Evolutionary conservation across 2,329 filamentous ascomycete species (phyloP).

Genomic region (Chaetomiaceae sp.): DNA sequence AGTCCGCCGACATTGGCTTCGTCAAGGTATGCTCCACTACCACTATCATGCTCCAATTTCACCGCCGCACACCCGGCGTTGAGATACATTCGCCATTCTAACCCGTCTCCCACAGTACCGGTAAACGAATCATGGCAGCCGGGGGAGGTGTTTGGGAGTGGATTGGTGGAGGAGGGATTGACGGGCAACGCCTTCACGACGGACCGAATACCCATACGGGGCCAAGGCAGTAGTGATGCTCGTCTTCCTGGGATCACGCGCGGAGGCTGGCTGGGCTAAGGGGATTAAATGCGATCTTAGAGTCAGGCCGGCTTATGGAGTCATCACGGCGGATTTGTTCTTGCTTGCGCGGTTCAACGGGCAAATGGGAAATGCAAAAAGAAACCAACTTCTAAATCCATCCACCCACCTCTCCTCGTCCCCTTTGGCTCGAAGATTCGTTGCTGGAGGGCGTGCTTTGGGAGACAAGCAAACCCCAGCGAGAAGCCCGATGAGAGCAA

Average conservation of each 20-base stretch:
- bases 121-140: slow-evolving; percentile 15
- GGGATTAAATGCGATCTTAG: slow-evolving; percentile 1
- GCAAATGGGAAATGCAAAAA: slow-evolving; percentile 10
- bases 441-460: too few relatives aligned
- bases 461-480: too few relatives aligned
- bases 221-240: background rate
- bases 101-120: slow-evolving; percentile 18
- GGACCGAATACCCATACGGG: background rate
- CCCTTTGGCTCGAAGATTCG: background rate
- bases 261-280: background rate
- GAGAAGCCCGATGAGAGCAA: too few relatives aligned
- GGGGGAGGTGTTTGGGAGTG: background rate
- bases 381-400: slow-evolving; percentile 5
- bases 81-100: too few relatives aligned
- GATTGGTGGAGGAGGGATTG: background rate
- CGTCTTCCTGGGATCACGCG: background rate
- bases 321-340: slow-evolving; percentile 3
- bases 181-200: background rate
- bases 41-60: too few relatives aligned
- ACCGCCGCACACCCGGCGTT: too few relatives aligned
- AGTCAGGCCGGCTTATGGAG: slow-evolving; percentile 7
- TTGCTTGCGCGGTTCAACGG: slow-evolving; percentile 1
- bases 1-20: slow-evolving; percentile 66
- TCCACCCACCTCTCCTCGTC: background rate
- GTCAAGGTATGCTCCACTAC: slow-evolving; percentile 64